Evolutionary conservation across 768 basidiomycete genomes (phyloP), one percentile per base, ranked within the genome.

Genomic region (Termitomyces sp.): DNA sequence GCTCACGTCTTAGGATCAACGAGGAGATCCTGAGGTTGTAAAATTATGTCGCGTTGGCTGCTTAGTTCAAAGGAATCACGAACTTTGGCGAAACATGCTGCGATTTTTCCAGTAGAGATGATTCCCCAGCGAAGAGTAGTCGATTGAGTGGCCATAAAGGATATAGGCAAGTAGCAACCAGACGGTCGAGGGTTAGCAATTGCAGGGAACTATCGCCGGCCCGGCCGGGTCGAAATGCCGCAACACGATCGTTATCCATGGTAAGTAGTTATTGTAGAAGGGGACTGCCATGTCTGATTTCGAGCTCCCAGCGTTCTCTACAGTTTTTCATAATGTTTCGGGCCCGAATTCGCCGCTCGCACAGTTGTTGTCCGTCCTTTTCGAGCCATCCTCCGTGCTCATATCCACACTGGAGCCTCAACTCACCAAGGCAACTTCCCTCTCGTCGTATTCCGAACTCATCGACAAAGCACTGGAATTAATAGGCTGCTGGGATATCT

Each of bases 81-180:
- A 58, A 88, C 91, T 76, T 81, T 83, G 12, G 84, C 80, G 68
- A 94, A 94, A 12, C 68, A 70, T 32, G 74, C 74, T 9, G 91
- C 84, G 58, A 94, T 94, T 20, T 69, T 66, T 32, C 90, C 91
- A 1, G 92, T 92, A 13, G 91, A 90, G 60, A 96, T 87, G 62
- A 94, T 90, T 18, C 93, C 92, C 93, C 92, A 94, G 56, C 83
- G 83, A 54, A 92, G 70, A 18, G 73, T 74, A 48, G 77, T 72
- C 1, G 76, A 74, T 60, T 72, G 70, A 18, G 59, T 60, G 47
- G 72, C 61, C 74, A 76, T 77, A 36, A 5, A 44, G 10, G 12
- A 44, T 44, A 13, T 14, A 44, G 1, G 7, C 9, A 42, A 26
- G 26, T 26, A 40, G 36, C 6, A 30, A n/a, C 12, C 18, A 40